Base-by-base conservation (phyloP, 805 yeast species). In the Candida montana region DNA sequence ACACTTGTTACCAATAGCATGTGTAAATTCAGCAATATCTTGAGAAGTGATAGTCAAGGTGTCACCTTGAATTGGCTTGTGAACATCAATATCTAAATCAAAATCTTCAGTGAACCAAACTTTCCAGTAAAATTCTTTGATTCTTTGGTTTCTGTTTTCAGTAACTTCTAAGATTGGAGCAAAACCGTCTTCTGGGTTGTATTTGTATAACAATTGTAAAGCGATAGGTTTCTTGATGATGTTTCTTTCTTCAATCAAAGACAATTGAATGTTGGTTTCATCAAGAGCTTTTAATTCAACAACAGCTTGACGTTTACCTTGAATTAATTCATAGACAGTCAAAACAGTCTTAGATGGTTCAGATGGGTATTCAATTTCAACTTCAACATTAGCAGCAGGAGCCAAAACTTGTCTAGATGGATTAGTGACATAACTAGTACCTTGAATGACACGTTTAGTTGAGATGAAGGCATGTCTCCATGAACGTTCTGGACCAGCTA, bases 101-200 rank as follows among this genome's bases (percentile, higher is more conserved):
- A 83, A 74, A 53, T 84, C 80, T 52, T 80, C 81, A 52, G 67
- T 68, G 60, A 88, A 88, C 99, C 99, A 93, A 58, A 91, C 72
- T 62, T 82, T 82, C 99, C 99, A 93, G 79, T 93, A 93, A 73
- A 93, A 87, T 65, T 81, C 80, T 72, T 93, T 93, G 67, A 95
- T 91, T 65, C 98, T 79, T 46, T 77, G 78, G 68, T 93, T 93
- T 72, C 99, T 82, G 56, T 81, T 93, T 50, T 80, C 85, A 81
- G 87, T 83, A 30, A 83, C 77, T 69, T 93, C 99, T 51, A 80
- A 71, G 53, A 93, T 84, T 59, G 99, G 98, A 45, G 96, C 95
- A 61, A 83, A 90, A n/a, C 99, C 99, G 62, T 83, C 86, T 39
- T 77, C 74, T 23, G 96, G 87, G 55, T 79, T 72, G 71, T 83